Evolutionary conservation across 371 early-diverging fungal genomes (phyloP).

Genomic region (Mucor ambiguus): DNA sequence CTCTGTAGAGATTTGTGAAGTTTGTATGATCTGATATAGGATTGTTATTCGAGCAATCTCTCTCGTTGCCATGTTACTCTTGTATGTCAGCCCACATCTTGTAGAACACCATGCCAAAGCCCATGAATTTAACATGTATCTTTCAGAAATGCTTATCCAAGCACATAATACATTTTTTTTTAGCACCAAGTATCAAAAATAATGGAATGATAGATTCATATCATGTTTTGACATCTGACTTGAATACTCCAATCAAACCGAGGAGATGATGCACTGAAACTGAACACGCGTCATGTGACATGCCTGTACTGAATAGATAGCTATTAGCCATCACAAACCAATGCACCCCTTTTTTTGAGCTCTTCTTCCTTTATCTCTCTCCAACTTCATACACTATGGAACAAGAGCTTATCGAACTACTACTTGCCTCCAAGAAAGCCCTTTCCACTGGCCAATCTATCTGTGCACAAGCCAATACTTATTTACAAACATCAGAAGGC

Average conservation of each 20-base stretch:
- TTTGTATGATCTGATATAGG: neutral
- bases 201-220: neutral
- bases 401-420: slow-evolving; percentile 46
- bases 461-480: slow-evolving; percentile 44
- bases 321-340: neutral
- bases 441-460: slow-evolving; percentile 42
- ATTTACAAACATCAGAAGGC: slow-evolving; percentile 35
- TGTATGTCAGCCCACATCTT: no score
- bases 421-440: slow-evolving; percentile 47
- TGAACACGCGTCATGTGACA: slow-evolving; percentile 8
- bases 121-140: no score
- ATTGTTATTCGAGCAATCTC: no score
- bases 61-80: no score
- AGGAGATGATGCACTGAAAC: neutral
- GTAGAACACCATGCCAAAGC: no score
- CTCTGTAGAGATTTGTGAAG: neutral
- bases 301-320: neutral
- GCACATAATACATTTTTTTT: neutral
- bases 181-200: neutral
- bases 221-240: slow-evolving; percentile 3
- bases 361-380: neutral
- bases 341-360: neutral
- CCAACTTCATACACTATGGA: slow-evolving; percentile 27
- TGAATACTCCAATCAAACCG: neutral
- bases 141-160: no score